Conservation (phyloP, 345 rosid genomes). For the Adansonia digitata region DNA sequence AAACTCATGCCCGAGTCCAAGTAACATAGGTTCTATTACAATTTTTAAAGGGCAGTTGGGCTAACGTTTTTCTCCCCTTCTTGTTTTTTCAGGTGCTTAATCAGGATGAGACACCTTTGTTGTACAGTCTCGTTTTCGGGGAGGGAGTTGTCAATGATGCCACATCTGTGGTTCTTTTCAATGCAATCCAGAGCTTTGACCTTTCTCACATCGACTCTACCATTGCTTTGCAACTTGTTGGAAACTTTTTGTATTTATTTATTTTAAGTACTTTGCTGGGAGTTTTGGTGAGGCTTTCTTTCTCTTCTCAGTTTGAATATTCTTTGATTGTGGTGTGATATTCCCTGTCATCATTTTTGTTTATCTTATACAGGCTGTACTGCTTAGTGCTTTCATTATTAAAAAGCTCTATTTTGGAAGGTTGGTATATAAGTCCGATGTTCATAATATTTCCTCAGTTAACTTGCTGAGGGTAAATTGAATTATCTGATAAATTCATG, state of each 20-base stretch:
- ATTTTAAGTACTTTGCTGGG: constrained; percentile 80
- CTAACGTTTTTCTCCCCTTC: neutral
- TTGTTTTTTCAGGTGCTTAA: constrained; percentile 61
- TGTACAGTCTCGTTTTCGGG: constrained; percentile 90
- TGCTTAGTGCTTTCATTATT: constrained; percentile 81
- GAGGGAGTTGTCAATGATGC: constrained; percentile 99
- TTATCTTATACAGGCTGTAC: constrained; percentile 62
- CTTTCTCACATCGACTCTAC: constrained; percentile 55
- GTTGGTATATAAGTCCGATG: constrained; percentile 29
- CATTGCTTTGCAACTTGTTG: constrained; percentile 50
- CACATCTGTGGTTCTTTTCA: constrained; percentile 93
- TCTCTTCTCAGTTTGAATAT: neutral
- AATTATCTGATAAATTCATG: neutral
- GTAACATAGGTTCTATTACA: no score
- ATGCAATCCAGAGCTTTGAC: constrained; percentile 85
- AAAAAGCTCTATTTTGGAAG: constrained; percentile 88
- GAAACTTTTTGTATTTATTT: constrained; percentile 72
- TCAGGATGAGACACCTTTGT: constrained; percentile 86
- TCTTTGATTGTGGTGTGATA: neutral
- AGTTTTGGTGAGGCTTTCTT: constrained; percentile 43
- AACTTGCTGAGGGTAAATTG: neutral
- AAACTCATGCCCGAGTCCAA: no score
- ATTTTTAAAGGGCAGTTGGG: neutral
- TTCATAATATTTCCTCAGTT: neutral
- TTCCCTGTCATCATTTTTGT: neutral